These are phyloP conservation scores for Apiotrichum akiyoshidainum DNA, from an alignment of 1,284 basidiomycete genomes.

Conservation along the genomic window DNA sequence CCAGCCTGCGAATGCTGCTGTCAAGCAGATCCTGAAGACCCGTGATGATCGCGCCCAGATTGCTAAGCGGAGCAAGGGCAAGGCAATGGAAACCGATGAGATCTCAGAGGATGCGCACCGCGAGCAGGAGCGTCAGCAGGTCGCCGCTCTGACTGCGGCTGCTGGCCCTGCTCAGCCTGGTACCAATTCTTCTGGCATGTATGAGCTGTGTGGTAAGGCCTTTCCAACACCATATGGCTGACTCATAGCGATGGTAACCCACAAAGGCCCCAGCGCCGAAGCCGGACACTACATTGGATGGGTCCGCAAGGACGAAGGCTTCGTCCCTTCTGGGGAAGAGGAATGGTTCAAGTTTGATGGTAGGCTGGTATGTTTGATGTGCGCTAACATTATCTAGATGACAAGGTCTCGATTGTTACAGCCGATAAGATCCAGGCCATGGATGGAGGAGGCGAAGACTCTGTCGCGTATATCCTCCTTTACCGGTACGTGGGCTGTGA, in stretches of 20 bases:
- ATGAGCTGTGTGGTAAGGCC: conserved; percentile 49
- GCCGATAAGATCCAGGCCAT: conserved; percentile 73
- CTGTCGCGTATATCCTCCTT: conserved; percentile 78
- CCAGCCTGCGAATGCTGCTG: conserved; percentile 64
- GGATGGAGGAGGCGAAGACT: conserved; percentile 79
- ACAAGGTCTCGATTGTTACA: conserved; percentile 64
- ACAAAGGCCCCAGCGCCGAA: conserved; percentile 93
- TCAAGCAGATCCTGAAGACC: conserved; percentile 78
- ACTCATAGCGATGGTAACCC: conserved; percentile 79
- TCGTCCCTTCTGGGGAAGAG: conserved; percentile 37
- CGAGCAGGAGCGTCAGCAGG: conserved; percentile 43
- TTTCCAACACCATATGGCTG: neutral
- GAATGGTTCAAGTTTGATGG: conserved; percentile 69
- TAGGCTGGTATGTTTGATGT: conserved; percentile 19
- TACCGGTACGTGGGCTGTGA: conserved; percentile 59
- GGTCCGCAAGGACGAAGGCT: conserved; percentile 40
- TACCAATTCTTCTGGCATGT: conserved; percentile 42
- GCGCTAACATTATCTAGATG: conserved; percentile 58
- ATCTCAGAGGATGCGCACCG: conserved; percentile 44
- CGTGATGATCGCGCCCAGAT: conserved; percentile 79
- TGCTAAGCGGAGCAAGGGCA: conserved; percentile 65
- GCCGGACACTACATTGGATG: conserved; percentile 88
- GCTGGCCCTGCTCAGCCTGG: conserved; percentile 22
- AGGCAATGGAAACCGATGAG: conserved; percentile 14
- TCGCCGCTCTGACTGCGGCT: conserved; percentile 30